Evolutionary conservation across 495 filamentous ascomycete species (phyloP), one percentile per base, ranked within the genome.

Genomic region (Darksidea phi): DNA sequence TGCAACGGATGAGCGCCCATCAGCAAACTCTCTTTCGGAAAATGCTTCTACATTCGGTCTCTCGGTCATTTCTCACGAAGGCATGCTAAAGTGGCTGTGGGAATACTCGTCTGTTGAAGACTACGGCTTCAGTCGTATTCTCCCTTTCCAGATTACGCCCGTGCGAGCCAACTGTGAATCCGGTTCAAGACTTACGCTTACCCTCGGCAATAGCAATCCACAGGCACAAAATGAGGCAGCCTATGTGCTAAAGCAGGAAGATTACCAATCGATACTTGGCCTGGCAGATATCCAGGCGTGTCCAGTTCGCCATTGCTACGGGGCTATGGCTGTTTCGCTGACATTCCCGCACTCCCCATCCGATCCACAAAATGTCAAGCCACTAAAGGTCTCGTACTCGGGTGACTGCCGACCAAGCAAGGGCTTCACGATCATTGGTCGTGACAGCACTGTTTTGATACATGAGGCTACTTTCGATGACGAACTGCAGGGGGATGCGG

Each of bases 391-490:
- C 55, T 88, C 90, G 48, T 98, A 95, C 73, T 93, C 88, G 10
- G 94, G 94, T 47, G 94, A 98, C 73, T 96, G 91, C 68, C 80
- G 94, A 4, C 94, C 94, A 0, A 90, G 85, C 3, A 57, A 74
- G 0, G 63, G 70, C 0, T 97, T 97, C 61, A 83, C 82, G 7
- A 45, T 68, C 15, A 88, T 95, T 48, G 94, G 89, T 18, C 72
- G 75, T 12, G 87, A 82, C 17, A 86, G 88, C 0, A 94, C 91
- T 3, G 76, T 98, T 2, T 79, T 96, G 1, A 83, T 98, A 49
- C 94, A 98, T 77, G 94, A 98, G 79, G 91, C 92, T 58, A 98
- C 94, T 0, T 98, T 98, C 67, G 88, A 93, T 37, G 87, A 95
- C 64, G 88, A 94, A 67, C 79, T 96, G 50, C 41, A 70, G 13